Evolutionary conservation across 2,329 filamentous ascomycete species (phyloP).

Genomic region (Penicillium brevicompactum): DNA sequence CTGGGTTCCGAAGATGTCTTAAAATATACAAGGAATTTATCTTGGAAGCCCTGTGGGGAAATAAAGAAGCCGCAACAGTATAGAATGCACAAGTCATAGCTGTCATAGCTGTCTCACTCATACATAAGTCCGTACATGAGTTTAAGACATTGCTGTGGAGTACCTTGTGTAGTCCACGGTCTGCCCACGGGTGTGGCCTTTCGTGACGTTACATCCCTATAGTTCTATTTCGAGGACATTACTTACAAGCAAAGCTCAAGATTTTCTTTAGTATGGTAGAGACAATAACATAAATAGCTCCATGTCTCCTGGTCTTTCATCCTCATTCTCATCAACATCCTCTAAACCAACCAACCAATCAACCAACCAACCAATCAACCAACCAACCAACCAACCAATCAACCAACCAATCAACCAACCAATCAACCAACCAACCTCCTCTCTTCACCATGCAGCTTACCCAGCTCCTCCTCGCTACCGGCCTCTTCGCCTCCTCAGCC

Average conservation of each 20-base stretch:
- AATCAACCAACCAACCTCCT: conserved; percentile 9
- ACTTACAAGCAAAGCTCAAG: not conserved
- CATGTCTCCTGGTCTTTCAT: not conserved
- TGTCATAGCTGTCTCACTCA: conserved; percentile 1
- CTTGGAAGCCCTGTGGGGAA: conserved; percentile 1
- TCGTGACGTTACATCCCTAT: conserved; percentile 2
- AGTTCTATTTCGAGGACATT: conserved; percentile 4
- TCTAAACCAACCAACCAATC: not conserved
- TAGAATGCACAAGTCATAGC: conserved; percentile 4
- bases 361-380: conserved; percentile 1
- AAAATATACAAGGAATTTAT: not conserved
- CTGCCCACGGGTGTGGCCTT: not conserved
- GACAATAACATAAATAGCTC: conserved; percentile 1
- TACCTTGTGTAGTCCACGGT: not conserved
- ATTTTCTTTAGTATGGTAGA: not conserved
- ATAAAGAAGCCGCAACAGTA: not conserved
- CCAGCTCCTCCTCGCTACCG: conserved; percentile 37
- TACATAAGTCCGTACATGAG: not conserved
- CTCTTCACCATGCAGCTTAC: conserved; percentile 48
- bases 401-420: not conserved
- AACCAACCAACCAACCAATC: not conserved
- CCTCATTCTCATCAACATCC: not conserved
- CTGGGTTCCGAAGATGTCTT: conserved; percentile 9
- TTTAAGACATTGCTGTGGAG: conserved; percentile 6
- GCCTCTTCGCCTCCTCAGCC: conserved; percentile 40